A percentile compares a stretch with the other conserved stretches of the same genome.
Evolutionary conservation across 352 stramenopile species (phyloP).

Genomic region (Thalassiosira allenii): DNA sequence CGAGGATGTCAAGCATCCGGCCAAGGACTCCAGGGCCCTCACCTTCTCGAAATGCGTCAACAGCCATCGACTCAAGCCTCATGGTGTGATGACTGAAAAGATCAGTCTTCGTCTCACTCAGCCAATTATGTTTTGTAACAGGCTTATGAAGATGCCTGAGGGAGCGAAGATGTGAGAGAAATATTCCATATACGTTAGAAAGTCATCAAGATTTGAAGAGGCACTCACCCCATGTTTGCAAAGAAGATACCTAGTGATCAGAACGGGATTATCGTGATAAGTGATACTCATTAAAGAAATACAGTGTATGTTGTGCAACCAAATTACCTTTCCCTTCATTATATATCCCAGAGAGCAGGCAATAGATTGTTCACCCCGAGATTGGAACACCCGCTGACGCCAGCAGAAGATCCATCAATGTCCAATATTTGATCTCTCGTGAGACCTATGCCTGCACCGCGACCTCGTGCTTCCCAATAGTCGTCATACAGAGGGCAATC

Average conservation of each 20-base stretch:
- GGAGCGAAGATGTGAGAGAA: neutral
- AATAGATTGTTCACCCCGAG: constrained; percentile 70
- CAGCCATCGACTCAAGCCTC: constrained; percentile 54
- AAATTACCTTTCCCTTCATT: constrained; percentile 65
- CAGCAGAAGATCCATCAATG: constrained; percentile 60
- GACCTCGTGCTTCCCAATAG: constrained; percentile 46
- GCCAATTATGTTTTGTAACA: constrained; percentile 66
- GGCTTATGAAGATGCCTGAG: constrained; percentile 71
- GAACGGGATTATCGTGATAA: too few relatives aligned
- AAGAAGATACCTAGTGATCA: too few relatives aligned
- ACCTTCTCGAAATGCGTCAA: constrained; percentile 72
- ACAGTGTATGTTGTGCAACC: too few relatives aligned
- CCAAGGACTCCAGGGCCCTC: constrained; percentile 65
- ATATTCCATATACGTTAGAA: neutral
- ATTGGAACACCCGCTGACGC: constrained; percentile 46
- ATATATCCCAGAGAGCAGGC: constrained; percentile 58
- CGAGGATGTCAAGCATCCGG: constrained; percentile 66
- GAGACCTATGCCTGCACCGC: constrained; percentile 48
- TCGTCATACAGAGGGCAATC: constrained; percentile 48
- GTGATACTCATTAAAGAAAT: too few relatives aligned
- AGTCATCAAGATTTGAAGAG: neutral
- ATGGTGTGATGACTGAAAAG: constrained; percentile 79
- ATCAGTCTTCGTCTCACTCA: constrained; percentile 63
- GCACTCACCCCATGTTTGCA: constrained; percentile 59
- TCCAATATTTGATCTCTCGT: constrained; percentile 49